Base-by-base conservation (phyloP, 169 alveolate species). In the Amoebophrya sp. region DNA sequence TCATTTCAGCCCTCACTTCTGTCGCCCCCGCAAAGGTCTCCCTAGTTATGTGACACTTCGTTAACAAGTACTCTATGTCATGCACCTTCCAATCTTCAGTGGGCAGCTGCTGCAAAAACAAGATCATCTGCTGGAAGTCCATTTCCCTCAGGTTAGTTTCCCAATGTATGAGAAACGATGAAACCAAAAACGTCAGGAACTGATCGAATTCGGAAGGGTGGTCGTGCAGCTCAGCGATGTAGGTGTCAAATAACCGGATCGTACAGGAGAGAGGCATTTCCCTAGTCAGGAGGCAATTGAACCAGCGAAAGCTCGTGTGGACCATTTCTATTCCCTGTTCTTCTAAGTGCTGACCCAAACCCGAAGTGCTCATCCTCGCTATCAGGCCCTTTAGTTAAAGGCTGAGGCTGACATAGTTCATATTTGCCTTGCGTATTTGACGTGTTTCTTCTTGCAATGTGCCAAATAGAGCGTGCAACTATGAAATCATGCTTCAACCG, bases 251-350 rank as follows among this genome's bases (percentile, higher is more conserved):
- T 29, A 65, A 36, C 36, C 83, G 2, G 12, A 65, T 65, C 2
- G n/a, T 36, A 36, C 92, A 90, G 39, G 23, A 41, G n/a, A 90
- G 12, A 10, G 92, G 92, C 78, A 90, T 53, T 24, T 91, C 89
- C 55, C 93, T 23, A 39, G 92, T 89, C 93, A 96, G 53, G 93
- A 96, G 91, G 93, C 97, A 96, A 93, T 96, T 96, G 93, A 96
- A 95, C 98, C 98, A 96, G 78, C 98, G 94, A 91, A 96, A 96
- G 23, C 98, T 94, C 41, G 96, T 94, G 93, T 96, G 98, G 89
- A 96, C 83, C 90, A 95, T 94, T 78, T 96, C 96, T 3, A 96
- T 0, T 6, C 33, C 83, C 0, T 6, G 1, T 65, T 6, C 33
- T 6, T 65, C 83, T 47, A 18, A 18, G 65, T 47, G 29, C 18